Base-by-base conservation (phyloP, 2,329 filamentous ascomycete species). In the Neofusicoccum sp. region DNA sequence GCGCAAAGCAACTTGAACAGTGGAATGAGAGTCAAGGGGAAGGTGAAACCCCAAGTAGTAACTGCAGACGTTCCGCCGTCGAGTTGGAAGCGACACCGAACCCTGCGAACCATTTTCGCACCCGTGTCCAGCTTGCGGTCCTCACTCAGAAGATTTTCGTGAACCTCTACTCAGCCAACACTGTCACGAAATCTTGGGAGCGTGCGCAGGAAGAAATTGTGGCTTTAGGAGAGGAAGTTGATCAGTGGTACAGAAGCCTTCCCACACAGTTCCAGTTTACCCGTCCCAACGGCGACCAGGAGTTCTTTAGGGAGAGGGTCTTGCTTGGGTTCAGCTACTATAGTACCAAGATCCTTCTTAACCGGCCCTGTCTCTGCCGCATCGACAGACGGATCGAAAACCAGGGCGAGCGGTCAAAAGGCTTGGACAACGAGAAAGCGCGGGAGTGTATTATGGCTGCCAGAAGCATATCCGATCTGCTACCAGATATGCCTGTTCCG, bases 311-410 rank as follows among this genome's bases (percentile, higher is more conserved):
- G 11, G 70, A 75, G 57, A 68, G 71, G 9, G 60, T 70, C 53
- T 59, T 71, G 11, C 67, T 76, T 5, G 70, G 65, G 4, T 67
- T 75, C 8, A 63, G 67, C 11, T 77, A 73, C 51, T 69, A 69
- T 48, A 74, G 69, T 44, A 65, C 69, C 1, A 71, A 65, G 54
- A 75, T 77, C 6, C 65, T 78, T 4, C 70, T 73, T 38, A 75
- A 68, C 30, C 72, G 73, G 8, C 75, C 75, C n/a, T 76, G 72
- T 60, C 64, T 78, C 4, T 78, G 75, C 49, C 65, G 70, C 33
- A 57, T 74, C 20, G 71, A 76, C 30, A 59, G 66, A 6, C 68
- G 67, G 4, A 72, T 74, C 20, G 49, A 64, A 4, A 65, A 69
- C 28, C 73, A 75, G 58, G 68, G 70, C 1, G 58, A 65, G 28